Conservation (phyloP, 345 rosid genomes). For the Eucalyptus sp. region DNA sequence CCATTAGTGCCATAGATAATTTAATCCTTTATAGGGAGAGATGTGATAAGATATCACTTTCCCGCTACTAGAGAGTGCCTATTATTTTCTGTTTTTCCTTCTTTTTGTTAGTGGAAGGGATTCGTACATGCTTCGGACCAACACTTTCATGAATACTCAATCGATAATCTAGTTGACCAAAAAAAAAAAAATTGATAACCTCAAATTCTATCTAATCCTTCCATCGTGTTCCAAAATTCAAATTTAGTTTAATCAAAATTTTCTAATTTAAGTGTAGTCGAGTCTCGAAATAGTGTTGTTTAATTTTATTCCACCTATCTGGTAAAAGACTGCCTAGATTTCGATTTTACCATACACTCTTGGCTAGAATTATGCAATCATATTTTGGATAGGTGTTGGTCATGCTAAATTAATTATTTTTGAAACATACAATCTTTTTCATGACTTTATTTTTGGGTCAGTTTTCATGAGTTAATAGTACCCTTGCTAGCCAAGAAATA, state of each 20-base stretch:
- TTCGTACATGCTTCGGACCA: neutral
- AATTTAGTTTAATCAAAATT: rapidly evolving
- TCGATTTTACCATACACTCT: neutral
- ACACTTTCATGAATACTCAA: neutral
- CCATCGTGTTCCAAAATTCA: rapidly evolving
- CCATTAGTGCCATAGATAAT: rapidly evolving
- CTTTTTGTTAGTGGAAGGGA: neutral
- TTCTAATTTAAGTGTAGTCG: neutral
- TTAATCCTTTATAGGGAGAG: neutral
- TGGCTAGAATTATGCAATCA: neutral
- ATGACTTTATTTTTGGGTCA: neutral
- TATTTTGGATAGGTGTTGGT: neutral
- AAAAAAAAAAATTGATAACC: too few relatives aligned
- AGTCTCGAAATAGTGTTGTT: neutral
- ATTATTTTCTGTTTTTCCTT: neutral
- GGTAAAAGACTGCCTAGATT: neutral
- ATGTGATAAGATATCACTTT: neutral
- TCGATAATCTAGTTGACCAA: neutral
- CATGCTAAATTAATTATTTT: neutral
- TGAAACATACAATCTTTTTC: neutral
- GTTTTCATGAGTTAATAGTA: neutral
- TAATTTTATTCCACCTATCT: neutral
- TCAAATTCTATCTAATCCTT: neutral
- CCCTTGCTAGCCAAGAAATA: neutral
- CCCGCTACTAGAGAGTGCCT: neutral